These are phyloP conservation scores for Phytophthora multivora DNA, from an alignment of 352 stramenopile species.

Conservation along the genomic window DNA sequence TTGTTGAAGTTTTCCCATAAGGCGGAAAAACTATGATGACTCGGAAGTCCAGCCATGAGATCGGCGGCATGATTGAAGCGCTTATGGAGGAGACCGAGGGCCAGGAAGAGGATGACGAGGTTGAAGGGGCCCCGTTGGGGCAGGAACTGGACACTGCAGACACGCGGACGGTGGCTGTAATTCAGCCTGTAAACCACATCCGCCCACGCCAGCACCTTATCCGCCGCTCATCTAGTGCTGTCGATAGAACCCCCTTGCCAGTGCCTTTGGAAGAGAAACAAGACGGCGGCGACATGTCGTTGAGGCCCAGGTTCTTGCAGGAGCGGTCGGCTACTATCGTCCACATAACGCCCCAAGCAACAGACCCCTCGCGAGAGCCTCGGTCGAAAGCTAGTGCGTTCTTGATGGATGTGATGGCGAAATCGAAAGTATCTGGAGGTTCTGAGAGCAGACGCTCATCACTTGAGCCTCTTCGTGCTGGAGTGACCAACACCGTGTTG, in stretches of 20 bases:
- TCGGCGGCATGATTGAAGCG: slow-evolving; percentile 21
- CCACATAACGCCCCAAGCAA: slow-evolving; percentile 18
- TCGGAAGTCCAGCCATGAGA: slow-evolving; percentile 3
- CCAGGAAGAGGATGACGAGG: slow-evolving; percentile 21
- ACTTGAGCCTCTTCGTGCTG: slow-evolving; percentile 26
- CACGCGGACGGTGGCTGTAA: not conserved
- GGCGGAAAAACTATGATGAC: slow-evolving; percentile 6
- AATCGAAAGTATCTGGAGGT: slow-evolving; percentile 24
- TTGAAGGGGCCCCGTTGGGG: slow-evolving; percentile 14
- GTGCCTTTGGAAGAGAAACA: slow-evolving; percentile 9
- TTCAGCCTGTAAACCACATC: slow-evolving; percentile 4
- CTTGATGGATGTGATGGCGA: slow-evolving; percentile 51
- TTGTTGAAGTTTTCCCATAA: slow-evolving; percentile 28
- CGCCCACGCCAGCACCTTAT: slow-evolving; percentile 5
- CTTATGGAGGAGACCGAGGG: slow-evolving; percentile 34
- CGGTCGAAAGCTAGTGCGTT: slow-evolving; percentile 69
- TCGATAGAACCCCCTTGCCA: not conserved
- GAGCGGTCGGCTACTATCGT: slow-evolving; percentile 55
- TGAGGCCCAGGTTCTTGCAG: slow-evolving; percentile 56
- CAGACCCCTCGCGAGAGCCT: slow-evolving; percentile 21
- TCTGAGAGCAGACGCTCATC: slow-evolving; percentile 26
- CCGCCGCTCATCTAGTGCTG: slow-evolving; percentile 21
- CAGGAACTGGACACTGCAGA: not conserved
- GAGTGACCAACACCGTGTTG: slow-evolving; percentile 32
- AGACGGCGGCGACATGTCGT: slow-evolving; percentile 40